Evolutionary conservation across 169 alveolate genomes (phyloP), one percentile per base, ranked within the genome.

Genomic region (Plasmodium cynomolgi): DNA sequence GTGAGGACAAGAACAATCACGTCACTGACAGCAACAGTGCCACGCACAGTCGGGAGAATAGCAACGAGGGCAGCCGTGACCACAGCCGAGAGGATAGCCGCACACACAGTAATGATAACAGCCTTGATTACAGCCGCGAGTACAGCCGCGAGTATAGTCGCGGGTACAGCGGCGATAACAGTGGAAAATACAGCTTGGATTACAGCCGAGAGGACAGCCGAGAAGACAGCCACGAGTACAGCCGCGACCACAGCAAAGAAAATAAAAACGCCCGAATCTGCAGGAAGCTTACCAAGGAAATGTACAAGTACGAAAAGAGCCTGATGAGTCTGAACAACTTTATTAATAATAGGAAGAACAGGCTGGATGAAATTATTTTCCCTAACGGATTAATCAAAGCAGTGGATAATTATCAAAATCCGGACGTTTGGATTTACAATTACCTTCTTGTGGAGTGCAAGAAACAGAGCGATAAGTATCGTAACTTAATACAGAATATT

Each of bases 271-370:
- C 31, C 33, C 73, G 73, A 47, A 72, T 81, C 9, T 72, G 85
- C 75, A 81, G 71, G 44, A 91, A 91, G 50, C 72, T 91, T 11
- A 50, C 83, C 13, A 91, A 80, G 50, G 92, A 91, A 81, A 91
- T 91, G 95, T 81, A 91, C 77, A 91, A 91, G 54, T 91, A 91
- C 44, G 95, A 91, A 56, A 91, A 91, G 83, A 71, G 91, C 74
- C 75, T 91, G 75, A 68, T 71, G 20, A 62, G 83, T 44, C 29
- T 91, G 20, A 91, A 72, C 71, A 17, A 41, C 23, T 91, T 37
- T 73, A 71, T 91, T 8, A 91, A 91, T 81, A 80, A 91, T n/a
- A 73, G 79, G 15, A 91, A 81, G 26, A 81, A 91, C 75, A 41
- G 56, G 23, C 71, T 91, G 6, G 91, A 91, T 81, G 95, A 91